These are phyloP conservation scores for Lagenidium sp. DNA, from an alignment of 352 stramenopile genomes.

Conservation along the genomic window DNA sequence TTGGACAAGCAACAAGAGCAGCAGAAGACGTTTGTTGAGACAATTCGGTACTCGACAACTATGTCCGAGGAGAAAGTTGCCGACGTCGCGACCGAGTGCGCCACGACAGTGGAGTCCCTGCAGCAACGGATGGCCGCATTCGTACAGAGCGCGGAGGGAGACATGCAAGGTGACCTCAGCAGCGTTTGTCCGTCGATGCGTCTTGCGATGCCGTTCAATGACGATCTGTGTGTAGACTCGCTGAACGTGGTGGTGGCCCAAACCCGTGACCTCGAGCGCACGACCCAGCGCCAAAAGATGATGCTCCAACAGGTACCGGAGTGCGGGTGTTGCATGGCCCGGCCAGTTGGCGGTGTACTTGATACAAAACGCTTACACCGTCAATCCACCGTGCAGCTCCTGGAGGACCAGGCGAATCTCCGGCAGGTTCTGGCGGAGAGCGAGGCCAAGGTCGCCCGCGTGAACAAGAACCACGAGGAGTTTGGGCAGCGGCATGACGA, in stretches of 20 bases:
- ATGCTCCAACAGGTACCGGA: slow-evolving; percentile 29
- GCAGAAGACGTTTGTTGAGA: slow-evolving; percentile 34
- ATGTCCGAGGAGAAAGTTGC: slow-evolving; percentile 20
- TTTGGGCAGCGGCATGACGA: slow-evolving; percentile 11
- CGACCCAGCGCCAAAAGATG: slow-evolving; percentile 27
- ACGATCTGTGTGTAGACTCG: slow-evolving; percentile 16
- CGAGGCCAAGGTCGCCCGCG: slow-evolving; percentile 7
- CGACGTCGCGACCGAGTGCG: slow-evolving; percentile 11
- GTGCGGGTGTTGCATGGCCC: background rate
- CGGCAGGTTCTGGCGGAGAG: slow-evolving; percentile 9
- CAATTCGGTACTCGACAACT: slow-evolving; percentile 24
- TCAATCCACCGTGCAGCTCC: slow-evolving; percentile 11
- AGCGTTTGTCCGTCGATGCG: background rate
- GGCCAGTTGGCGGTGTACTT: too few species aligned
- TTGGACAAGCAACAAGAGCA: slow-evolving; percentile 40
- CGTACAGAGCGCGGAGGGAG: slow-evolving; percentile 32
- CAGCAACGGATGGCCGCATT: slow-evolving; percentile 37
- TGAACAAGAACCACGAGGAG: slow-evolving; percentile 19
- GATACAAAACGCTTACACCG: background rate
- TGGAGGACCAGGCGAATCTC: slow-evolving; percentile 26
- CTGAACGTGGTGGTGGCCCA: slow-evolving; percentile 25
- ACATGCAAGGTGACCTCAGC: slow-evolving; percentile 23
- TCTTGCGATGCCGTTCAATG: background rate
- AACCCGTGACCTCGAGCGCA: slow-evolving; percentile 29
- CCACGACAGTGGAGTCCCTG: slow-evolving; percentile 28